phyloP scores from a whole-genome alignment of 2,329 filamentous ascomycete species.

The Xylaria multiplex region DNA sequence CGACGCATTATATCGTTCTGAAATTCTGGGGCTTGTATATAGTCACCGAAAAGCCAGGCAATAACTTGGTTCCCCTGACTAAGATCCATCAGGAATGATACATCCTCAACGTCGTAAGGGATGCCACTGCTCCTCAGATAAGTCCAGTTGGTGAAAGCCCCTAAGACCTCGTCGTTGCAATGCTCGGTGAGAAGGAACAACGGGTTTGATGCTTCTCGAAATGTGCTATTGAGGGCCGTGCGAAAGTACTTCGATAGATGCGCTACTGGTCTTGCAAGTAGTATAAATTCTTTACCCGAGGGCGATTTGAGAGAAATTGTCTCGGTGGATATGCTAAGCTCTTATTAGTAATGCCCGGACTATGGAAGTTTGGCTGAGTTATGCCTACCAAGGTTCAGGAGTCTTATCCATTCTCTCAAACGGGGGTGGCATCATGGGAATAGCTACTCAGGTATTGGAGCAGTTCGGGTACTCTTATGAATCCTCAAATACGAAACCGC shows the following conservation, averaged over 20 bases:
- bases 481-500: not conserved
- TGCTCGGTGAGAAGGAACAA: not conserved
- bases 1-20: conserved; percentile 20
- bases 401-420: not conserved
- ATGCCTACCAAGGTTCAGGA: not conserved
- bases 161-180: not conserved
- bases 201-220: not conserved
- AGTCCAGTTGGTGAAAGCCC: not conserved
- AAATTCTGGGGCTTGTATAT: conserved; percentile 22
- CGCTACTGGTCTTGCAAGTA: conserved; percentile 9
- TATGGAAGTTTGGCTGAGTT: not conserved
- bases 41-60: conserved; percentile 6
- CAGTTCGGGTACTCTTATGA: no score
- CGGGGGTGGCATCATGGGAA: not conserved
- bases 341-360: not conserved
- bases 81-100: not conserved
- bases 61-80: not conserved
- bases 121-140: not conserved
- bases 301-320: not conserved
- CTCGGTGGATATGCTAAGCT: not conserved
- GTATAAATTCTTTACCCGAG: not conserved
- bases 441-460: not conserved
- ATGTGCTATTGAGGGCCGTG: not conserved
- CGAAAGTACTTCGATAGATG: conserved; percentile 8
- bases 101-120: not conserved